These are phyloP conservation scores for Diaporthe aspalathi DNA, from an alignment of 2,329 filamentous ascomycete genomes.

Conservation along the genomic window DNA sequence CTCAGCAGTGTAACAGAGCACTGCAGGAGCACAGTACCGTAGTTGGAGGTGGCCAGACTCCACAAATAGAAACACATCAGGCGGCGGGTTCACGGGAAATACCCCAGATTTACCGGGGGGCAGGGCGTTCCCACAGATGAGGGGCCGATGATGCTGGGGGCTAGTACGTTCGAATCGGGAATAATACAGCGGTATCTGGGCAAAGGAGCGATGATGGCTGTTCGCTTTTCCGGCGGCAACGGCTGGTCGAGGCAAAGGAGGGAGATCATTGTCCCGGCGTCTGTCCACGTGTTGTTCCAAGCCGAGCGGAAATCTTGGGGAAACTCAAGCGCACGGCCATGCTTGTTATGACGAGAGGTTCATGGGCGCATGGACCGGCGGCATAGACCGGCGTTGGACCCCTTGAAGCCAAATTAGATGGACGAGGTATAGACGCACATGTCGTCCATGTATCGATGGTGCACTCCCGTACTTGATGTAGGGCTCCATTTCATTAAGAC, in stretches of 20 bases:
- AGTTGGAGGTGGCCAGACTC: slow-evolving; percentile 5
- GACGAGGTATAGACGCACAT: not conserved
- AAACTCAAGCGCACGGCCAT: not conserved
- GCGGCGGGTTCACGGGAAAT: slow-evolving; percentile 10
- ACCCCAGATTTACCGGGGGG: slow-evolving; percentile 26
- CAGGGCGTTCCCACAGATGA: not conserved
- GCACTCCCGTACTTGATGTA: not conserved
- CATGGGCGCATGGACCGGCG: not conserved
- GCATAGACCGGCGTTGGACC: not conserved
- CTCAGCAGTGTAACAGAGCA: slow-evolving; percentile 13
- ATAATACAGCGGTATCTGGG: not conserved
- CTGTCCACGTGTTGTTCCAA: not conserved
- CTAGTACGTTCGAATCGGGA: not conserved
- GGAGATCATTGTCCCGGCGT: slow-evolving; percentile 12
- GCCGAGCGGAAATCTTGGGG: not conserved
- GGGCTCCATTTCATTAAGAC: slow-evolving; percentile 19
- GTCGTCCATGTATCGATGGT: not conserved
- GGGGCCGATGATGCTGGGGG: not conserved
- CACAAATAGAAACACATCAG: slow-evolving; percentile 22
- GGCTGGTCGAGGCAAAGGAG: not conserved
- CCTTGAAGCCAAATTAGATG: not conserved
- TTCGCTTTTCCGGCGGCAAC: slow-evolving; percentile 2
- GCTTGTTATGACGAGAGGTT: not conserved
- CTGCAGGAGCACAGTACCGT: not conserved
- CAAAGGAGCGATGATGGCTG: not conserved